These are phyloP conservation scores for Pseudofabraea citricarpa DNA, from an alignment of 2,329 filamentous ascomycete genomes.

Conservation along the genomic window DNA sequence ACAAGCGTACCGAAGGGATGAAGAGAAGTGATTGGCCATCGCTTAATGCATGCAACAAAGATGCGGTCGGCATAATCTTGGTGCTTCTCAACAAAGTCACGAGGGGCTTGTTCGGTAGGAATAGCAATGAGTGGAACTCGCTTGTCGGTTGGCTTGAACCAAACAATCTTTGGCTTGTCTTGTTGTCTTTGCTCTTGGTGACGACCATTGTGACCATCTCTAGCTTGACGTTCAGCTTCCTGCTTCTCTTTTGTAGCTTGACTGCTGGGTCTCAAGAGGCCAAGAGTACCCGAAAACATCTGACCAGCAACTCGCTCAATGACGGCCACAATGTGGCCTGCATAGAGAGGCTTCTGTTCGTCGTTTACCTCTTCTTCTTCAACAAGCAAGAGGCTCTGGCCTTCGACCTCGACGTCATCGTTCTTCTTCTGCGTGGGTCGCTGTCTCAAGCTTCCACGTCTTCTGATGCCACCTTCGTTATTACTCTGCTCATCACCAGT, in stretches of 20 bases:
- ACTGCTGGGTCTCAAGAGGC: constrained; percentile 89
- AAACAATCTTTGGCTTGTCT: constrained; percentile 99
- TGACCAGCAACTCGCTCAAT: constrained; percentile 95
- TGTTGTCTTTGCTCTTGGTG: constrained; percentile 79
- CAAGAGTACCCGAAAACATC: constrained; percentile 97
- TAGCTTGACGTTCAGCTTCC: constrained; percentile 88
- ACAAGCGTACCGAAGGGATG: constrained; percentile 97
- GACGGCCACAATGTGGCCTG: constrained; percentile 94
- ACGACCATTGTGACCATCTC: constrained; percentile 69
- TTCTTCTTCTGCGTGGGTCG: constrained; percentile 99
- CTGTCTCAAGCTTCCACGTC: constrained; percentile 91
- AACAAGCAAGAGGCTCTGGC: constrained; percentile 91
- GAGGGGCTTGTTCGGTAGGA: constrained; percentile 93
- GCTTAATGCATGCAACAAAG: constrained; percentile 98
- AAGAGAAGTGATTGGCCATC: constrained; percentile 98
- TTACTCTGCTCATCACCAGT: constrained; percentile 59
- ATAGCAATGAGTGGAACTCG: constrained; percentile 97
- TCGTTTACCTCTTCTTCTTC: constrained; percentile 99
- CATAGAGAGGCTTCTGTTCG: constrained; percentile 95
- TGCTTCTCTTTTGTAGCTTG: constrained; percentile 99
- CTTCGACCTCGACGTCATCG: constrained; percentile 97
- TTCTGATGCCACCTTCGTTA: constrained; percentile 79
- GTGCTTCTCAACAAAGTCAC: constrained; percentile 97
- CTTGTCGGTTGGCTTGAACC: constrained; percentile 99
- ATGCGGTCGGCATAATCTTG: constrained; percentile 97